Base-by-base conservation (phyloP, 495 filamentous ascomycete genomes). In the Daldinia loculata region DNA sequence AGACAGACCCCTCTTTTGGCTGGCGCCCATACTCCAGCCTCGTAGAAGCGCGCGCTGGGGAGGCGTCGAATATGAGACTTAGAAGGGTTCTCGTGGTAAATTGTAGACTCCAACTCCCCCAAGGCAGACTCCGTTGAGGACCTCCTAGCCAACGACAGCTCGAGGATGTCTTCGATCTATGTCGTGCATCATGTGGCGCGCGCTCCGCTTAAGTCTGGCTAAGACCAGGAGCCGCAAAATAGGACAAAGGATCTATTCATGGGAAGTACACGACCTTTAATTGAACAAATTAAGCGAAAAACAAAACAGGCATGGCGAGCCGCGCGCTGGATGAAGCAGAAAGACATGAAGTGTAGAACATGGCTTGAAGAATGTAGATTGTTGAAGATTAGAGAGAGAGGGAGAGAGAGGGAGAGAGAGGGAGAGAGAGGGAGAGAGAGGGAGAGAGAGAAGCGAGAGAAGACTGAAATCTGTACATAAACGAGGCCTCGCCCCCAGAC, bases 321-420 rank as follows among this genome's bases (percentile, higher is more conserved):
- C 72, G 72, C 72, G 72, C 72, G 72, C 72, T 71, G 72, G 64
- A 55, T 71, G 72, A 74, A 74, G 67, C 72, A 26, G 24, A 3
- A 26, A 26, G 27, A 17, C 15, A 61, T 63, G 56, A 15, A 39
- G 43, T 61, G 41, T 52, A 50, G 17, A 66, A 9, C 6, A 45
- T 56, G 11, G 48, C 22, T 24, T 60, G 19, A 53, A 15, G 27
- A 56, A 36, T 32, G 4, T 32, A 12, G 24, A 56, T 56, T 19
- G 5, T 36, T 15, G 11, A 38, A 63, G 38, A 50, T 30, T 39
- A 14, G 32, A 51, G 6, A 56, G 34, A 26, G 27, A 12, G 24
- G 24, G 24, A 26, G 24, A 26, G 24, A 26, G 24, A 51, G 6
- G 51, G 27, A 59, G 43, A 56, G n/a, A n/a, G n/a, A n/a, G n/a